Evolutionary conservation across 2,329 filamentous ascomycete genomes (phyloP), one percentile per base, ranked within the genome.

Genomic region (Aspergillus niger): DNA sequence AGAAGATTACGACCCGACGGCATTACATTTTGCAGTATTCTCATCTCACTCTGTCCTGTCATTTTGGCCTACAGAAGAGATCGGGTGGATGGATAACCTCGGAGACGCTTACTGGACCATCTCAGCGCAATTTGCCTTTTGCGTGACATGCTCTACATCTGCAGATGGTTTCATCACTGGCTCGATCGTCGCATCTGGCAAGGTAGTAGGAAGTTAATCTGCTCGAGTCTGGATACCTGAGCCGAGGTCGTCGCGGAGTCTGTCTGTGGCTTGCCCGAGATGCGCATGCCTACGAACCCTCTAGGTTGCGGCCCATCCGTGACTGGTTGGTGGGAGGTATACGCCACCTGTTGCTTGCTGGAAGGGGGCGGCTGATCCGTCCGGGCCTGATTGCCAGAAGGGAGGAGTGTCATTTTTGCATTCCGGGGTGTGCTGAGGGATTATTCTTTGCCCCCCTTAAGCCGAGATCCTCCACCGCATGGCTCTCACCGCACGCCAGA

Each of bases 201-300:
- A 20, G 22, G 41, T 44, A 24, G 41, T 13, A 20, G 41, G n/a
- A 32, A 32, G 24, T 50, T 50, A 32, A 50, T n/a, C 47, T 50
- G 28, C 44, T 28, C 30, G 24, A 26, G 15, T 28, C 41, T 44
- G 47, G 20, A 24, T 50, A 28, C 28, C n/a, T 30, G 17, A 44
- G 26, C 53, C 39, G 53, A 55, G 53, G 53, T 47, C 43, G 39
- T 30, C 41, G 15, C 39, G 44, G 39, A 30, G 39, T 39, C 52
- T 55, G 26, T 39, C 38, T 55, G 32, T 47, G 52, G 39, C 39
- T 30, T 47, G 39, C 30, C 39, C 20, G 26, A 44, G 52, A 15
- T 55, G 52, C 17, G 39, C 52, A 55, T 55, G 24, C 17, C 58
- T 39, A 49, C 47, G 58, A 60, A 56, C 58, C 53, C 38, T 56